phyloP scores from a whole-genome alignment of 331 rosid genomes.

The Pyrus hybrid region DNA sequence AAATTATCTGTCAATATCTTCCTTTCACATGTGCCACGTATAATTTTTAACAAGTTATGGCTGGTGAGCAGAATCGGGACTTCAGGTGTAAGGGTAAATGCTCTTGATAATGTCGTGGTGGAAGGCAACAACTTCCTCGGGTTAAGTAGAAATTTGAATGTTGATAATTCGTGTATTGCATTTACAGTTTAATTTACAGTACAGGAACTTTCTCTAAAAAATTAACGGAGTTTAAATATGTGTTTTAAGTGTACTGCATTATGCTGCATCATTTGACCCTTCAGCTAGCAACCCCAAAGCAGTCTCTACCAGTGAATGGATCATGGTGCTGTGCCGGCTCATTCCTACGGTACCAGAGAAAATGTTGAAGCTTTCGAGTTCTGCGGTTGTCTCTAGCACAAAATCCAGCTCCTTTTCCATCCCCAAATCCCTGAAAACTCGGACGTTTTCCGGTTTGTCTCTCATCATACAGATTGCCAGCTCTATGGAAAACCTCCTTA shows the following conservation, averaged over 20 bases:
- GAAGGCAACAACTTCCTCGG: not conserved
- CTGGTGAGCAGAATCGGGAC: not conserved
- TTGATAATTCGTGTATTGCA: too few relatives aligned
- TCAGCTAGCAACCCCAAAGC: conserved; percentile 50
- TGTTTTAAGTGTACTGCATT: not conserved
- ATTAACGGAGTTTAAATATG: not conserved
- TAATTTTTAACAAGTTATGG: not conserved
- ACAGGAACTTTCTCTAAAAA: not conserved
- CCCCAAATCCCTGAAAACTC: conserved; percentile 38
- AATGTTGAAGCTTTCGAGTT: conserved; percentile 85
- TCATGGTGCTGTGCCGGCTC: conserved; percentile 61
- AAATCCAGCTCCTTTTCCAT: conserved; percentile 57
- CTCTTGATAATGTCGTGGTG: not conserved
- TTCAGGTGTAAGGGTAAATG: not conserved
- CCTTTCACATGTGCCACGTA: not conserved
- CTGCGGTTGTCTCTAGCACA: conserved; percentile 85
- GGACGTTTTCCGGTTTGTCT: conserved; percentile 40
- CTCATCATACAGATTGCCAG: conserved; percentile 87
- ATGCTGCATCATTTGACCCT: not conserved
- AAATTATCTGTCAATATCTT: not conserved
- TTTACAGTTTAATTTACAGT: not conserved
- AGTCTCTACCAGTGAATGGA: conserved; percentile 66
- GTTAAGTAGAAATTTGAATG: not conserved
- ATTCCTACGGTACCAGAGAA: conserved; percentile 88
- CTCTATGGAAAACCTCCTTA: conserved; percentile 78